Evolutionary conservation across 345 rosid species (phyloP).

Genomic region (Anastatica hierochuntica): DNA sequence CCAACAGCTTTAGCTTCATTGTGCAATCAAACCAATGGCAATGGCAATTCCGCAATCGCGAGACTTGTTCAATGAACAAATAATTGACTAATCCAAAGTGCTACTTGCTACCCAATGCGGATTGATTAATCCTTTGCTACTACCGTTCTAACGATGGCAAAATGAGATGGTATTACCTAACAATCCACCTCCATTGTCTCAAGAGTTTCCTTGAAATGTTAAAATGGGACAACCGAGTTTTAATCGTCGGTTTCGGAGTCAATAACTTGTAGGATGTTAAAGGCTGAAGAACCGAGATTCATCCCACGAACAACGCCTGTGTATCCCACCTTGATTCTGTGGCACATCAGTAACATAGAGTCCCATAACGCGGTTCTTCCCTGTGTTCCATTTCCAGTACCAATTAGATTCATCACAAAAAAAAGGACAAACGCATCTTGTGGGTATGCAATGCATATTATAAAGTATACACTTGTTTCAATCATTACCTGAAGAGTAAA

Average conservation of each 20-base stretch:
- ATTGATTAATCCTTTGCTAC: no score
- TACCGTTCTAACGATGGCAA: no score
- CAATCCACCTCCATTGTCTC: no score
- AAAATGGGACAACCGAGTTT: not conserved
- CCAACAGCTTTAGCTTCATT: no score
- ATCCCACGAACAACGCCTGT: conserved; percentile 79
- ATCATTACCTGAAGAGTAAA: conserved; percentile 86
- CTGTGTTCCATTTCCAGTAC: conserved; percentile 32
- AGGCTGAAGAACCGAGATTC: conserved; percentile 81
- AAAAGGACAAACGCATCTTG: not conserved
- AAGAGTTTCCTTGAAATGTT: no score
- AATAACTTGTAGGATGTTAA: conserved; percentile 64
- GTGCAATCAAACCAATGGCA: no score
- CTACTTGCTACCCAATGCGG: no score
- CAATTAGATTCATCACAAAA: not conserved
- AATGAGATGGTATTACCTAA: no score
- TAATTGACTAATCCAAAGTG: no score
- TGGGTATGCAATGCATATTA: not conserved
- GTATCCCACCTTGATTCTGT: conserved; percentile 63
- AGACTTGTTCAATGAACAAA: no score
- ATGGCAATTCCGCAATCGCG: no score
- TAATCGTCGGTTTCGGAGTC: conserved; percentile 51
- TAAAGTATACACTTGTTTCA: not conserved
- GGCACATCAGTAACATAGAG: conserved; percentile 65
- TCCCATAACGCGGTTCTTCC: conserved; percentile 94